These are phyloP conservation scores for Fraxinus angustifolia DNA, from an alignment of 305 asterid genomes.

Conservation along the genomic window DNA sequence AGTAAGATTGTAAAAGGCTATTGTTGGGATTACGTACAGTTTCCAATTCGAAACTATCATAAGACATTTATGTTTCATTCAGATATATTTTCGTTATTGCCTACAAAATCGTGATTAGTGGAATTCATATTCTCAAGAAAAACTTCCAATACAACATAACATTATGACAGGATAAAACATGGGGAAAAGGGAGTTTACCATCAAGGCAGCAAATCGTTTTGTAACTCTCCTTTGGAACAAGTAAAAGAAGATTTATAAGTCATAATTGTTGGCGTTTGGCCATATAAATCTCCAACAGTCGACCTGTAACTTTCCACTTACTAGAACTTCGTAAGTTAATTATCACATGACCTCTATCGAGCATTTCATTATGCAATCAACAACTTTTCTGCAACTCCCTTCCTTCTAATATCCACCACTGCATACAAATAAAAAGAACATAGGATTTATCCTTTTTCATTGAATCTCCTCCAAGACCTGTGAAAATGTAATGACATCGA, in stretches of 20 bases:
- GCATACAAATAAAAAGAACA: constrained; percentile 52
- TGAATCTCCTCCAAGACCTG: constrained; percentile 60
- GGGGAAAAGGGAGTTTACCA: neutral
- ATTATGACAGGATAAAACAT: neutral
- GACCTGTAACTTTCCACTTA: constrained; percentile 34
- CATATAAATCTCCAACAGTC: constrained; percentile 19
- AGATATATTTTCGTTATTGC: neutral
- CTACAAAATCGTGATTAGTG: neutral
- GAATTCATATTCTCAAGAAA: neutral
- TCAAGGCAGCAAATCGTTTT: neutral
- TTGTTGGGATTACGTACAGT: neutral
- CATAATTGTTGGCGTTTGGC: constrained; percentile 13
- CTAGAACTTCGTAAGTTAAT: constrained; percentile 53
- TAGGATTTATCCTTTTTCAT: constrained; percentile 43
- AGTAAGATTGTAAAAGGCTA: neutral
- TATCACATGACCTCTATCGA: constrained; percentile 66
- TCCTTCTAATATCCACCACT: constrained; percentile 65
- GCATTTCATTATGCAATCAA: constrained; percentile 81
- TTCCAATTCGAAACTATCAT: neutral
- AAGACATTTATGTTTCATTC: neutral
- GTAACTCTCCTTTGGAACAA: constrained; percentile 2
- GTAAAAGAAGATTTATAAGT: neutral
- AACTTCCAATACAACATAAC: neutral
- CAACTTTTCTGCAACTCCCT: constrained; percentile 71
- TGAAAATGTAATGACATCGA: constrained; percentile 55